Conservation (phyloP, 2,329 filamentous ascomycete genomes). For the Cercospora brassicicola region DNA sequence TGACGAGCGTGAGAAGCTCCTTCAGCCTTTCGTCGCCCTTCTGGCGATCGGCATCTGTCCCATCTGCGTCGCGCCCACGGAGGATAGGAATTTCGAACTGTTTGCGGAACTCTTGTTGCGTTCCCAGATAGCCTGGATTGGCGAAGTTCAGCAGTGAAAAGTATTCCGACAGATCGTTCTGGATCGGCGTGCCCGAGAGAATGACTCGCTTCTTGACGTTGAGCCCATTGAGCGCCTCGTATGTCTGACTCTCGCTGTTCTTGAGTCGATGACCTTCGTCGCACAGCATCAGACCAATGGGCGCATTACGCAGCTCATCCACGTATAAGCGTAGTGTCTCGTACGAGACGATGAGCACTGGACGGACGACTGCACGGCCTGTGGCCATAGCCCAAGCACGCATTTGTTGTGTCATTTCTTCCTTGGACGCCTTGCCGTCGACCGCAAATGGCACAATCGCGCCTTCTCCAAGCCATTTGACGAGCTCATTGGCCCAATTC, state of each 20-base stretch:
- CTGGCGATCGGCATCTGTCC: conserved; percentile 76
- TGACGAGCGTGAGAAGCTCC: conserved; percentile 81
- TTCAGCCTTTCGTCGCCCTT: conserved; percentile 79
- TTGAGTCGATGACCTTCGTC: conserved; percentile 96
- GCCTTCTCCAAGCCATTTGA: conserved; percentile 93
- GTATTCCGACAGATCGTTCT: conserved; percentile 98
- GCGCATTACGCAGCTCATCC: conserved; percentile 82
- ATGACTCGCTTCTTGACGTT: conserved; percentile 92
- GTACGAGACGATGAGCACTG: conserved; percentile 96
- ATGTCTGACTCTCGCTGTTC: conserved; percentile 94
- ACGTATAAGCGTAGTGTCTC: conserved; percentile 91
- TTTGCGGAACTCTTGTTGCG: conserved; percentile 87
- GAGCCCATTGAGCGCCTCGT: conserved; percentile 82
- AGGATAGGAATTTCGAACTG: conserved; percentile 91
- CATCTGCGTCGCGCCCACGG: conserved; percentile 84
- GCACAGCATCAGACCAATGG: conserved; percentile 89
- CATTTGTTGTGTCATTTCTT: conserved; percentile 84
- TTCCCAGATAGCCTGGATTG: conserved; percentile 88
- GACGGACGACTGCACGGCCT: conserved; percentile 84
- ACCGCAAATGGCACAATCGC: conserved; percentile 92
- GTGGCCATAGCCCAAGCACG: conserved; percentile 92
- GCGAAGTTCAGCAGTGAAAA: conserved; percentile 95
- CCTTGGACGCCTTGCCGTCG: conserved; percentile 93
- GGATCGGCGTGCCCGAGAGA: conserved; percentile 92
- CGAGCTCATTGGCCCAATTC: conserved; percentile 96